phyloP scores from a whole-genome alignment of 176 grass and related monocot species.

The Dendrocalamus sinicus region DNA sequence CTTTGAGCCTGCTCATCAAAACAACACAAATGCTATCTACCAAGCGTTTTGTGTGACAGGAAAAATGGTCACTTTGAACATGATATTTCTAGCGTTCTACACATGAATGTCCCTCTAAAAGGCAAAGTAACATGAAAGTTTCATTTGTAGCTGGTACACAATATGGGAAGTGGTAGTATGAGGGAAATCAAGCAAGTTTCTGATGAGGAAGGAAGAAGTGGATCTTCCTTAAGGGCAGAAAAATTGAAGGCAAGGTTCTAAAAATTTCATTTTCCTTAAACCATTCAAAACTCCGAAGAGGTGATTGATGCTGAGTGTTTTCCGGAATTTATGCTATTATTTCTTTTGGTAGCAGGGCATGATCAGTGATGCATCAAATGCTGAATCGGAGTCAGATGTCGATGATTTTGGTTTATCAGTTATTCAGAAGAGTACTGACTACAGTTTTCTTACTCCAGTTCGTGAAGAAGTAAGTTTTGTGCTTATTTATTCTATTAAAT shows the following conservation, averaged over 20 bases:
- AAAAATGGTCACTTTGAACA: not conserved
- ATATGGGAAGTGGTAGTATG: conserved; percentile 44
- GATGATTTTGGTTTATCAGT: conserved; percentile 44
- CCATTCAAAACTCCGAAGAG: not conserved
- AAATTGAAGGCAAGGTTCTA: conserved; percentile 65
- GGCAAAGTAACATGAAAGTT: conserved; percentile 4
- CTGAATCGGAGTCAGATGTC: conserved; percentile 63
- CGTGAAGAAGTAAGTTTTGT: conserved; percentile 53
- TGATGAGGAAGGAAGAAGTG: conserved; percentile 54
- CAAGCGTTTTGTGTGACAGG: not conserved
- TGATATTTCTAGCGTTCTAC: not conserved
- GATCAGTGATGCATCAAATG: conserved; percentile 48
- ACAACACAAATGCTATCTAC: not conserved
- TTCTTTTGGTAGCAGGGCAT: conserved; percentile 50
- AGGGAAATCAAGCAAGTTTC: conserved; percentile 54
- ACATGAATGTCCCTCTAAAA: not conserved
- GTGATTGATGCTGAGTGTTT: not conserved
- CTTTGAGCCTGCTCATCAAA: not conserved
- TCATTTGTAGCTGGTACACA: conserved; percentile 56
- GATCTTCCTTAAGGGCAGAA: conserved; percentile 50
- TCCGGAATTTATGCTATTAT: not conserved
- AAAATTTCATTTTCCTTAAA: conserved; percentile 20
- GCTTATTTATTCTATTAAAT: not conserved
- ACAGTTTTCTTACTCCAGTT: conserved; percentile 56
- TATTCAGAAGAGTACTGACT: conserved; percentile 37